Conservation (phyloP, 306 rosid species). For the Quercus rubra region DNA sequence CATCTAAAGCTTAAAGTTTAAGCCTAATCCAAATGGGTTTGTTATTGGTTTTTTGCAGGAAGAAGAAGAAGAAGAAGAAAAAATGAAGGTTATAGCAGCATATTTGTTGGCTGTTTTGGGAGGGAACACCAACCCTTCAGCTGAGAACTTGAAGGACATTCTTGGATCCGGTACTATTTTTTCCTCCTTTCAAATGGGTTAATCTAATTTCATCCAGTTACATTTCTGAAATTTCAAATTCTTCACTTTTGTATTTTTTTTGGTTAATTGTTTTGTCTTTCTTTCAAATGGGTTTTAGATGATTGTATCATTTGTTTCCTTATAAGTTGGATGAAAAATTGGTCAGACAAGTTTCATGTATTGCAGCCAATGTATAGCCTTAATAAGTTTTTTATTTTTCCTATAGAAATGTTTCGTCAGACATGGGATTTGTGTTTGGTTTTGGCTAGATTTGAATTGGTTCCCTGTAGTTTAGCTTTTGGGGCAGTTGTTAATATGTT, state of each 20-base stretch:
- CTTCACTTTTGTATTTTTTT: neutral
- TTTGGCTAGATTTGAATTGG: neutral
- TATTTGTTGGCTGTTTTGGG: conserved; percentile 11
- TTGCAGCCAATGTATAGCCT: neutral
- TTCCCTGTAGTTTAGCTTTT: neutral
- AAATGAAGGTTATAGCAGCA: conserved; percentile 5
- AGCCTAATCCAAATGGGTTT: neutral
- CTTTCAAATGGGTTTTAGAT: neutral
- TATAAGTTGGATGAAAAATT: neutral
- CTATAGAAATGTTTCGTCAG: too few species aligned
- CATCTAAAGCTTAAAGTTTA: neutral
- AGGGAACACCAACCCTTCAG: neutral
- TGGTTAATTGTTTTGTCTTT: neutral
- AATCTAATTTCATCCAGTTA: too few species aligned
- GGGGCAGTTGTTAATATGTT: neutral
- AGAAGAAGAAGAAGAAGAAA: neutral
- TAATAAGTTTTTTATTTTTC: too few species aligned
- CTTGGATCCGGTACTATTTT: neutral
- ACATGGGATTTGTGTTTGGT: neutral
- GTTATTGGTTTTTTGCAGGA: neutral
- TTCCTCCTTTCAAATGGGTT: too few species aligned
- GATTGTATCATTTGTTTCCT: neutral
- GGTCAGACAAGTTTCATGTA: neutral
- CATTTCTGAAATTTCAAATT: too few species aligned
- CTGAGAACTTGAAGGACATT: neutral